Conservation (phyloP, 1,284 basidiomycete genomes). For the Ustilago sp. region DNA sequence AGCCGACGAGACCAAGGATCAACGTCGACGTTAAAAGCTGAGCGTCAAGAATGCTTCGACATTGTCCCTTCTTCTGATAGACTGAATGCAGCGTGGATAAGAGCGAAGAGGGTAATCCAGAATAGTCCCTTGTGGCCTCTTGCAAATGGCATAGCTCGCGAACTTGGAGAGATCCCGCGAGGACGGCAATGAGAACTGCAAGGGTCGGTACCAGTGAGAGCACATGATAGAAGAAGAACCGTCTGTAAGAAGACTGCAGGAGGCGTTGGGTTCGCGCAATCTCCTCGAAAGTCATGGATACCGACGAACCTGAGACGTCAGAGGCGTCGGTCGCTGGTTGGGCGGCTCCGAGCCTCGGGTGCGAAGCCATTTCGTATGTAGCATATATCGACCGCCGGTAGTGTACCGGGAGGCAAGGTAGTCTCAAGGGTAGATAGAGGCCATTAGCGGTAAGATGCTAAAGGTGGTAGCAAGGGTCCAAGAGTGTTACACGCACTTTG, state of each 20-base stretch:
- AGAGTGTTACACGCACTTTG: background rate
- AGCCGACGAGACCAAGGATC: conserved; percentile 38
- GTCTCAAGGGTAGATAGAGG: background rate
- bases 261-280: conserved; percentile 15
- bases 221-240: conserved; percentile 31
- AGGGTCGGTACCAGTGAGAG: conserved; percentile 34
- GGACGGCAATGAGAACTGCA: conserved; percentile 16
- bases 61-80: conserved; percentile 33
- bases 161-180: conserved; percentile 21
- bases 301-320: conserved; percentile 22
- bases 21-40: conserved; percentile 36
- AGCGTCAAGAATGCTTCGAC: conserved; percentile 35
- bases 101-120: background rate
- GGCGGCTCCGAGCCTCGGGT: background rate
- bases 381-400: background rate
- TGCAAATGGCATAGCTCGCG: conserved; percentile 43
- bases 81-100: conserved; percentile 18
- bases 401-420: conserved; percentile 6
- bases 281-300: conserved; percentile 25
- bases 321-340: conserved; percentile 13
- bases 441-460: background rate
- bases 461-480: conserved; percentile 3
- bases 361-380: conserved; percentile 10
- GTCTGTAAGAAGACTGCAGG: conserved; percentile 32
- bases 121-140: conserved; percentile 4